Evolutionary conservation across 148 eudicot genomes (phyloP).

Genomic region (Camellia granthamiana): DNA sequence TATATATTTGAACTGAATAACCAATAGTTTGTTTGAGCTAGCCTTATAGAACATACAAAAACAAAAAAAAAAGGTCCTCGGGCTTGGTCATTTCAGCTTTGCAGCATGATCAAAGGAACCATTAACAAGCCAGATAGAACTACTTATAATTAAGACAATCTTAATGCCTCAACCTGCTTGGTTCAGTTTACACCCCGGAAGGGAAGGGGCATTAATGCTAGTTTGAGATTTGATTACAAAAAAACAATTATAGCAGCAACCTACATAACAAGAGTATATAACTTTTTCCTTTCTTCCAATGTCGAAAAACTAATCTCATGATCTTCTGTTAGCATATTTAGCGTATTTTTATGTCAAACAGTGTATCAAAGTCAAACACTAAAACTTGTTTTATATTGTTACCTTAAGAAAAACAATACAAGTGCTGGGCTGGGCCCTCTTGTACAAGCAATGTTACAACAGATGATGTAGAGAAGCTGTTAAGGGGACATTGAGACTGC

Average conservation of each 20-base stretch:
- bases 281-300: neutral
- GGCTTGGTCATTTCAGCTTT: constrained; percentile 3
- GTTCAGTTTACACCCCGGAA: neutral
- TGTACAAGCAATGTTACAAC: neutral
- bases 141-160: neutral
- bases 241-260: neutral
- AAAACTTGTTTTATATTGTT: neutral
- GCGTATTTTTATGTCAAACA: neutral
- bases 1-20: neutral
- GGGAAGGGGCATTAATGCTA: neutral
- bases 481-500: neutral
- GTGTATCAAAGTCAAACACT: neutral
- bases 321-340: neutral
- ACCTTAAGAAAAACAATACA: neutral
- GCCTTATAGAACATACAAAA: neutral
- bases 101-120: neutral
- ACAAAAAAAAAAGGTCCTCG: neutral
- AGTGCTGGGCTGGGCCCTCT: no score
- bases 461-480: neutral
- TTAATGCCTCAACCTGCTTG: neutral
- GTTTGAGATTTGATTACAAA: neutral
- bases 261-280: neutral
- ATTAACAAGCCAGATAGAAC: neutral
- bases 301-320: no score
- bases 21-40: neutral